These are phyloP conservation scores for Yamadazyma conglobata DNA, from an alignment of 1,139 yeast species.

Conservation along the genomic window DNA sequence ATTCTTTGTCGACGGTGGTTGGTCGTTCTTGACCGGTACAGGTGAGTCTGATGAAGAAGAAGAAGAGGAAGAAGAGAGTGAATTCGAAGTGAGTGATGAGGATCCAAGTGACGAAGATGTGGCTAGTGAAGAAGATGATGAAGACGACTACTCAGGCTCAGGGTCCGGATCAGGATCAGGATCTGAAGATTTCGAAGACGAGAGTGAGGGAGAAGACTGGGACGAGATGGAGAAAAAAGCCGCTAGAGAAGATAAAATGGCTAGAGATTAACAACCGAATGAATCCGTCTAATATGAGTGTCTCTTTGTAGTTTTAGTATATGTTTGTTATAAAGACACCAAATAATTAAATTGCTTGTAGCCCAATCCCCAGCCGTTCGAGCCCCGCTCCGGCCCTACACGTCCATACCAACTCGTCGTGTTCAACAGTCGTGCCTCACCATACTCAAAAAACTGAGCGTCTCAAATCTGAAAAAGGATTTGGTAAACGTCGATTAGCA, in stretches of 20 bases:
- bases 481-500: too few relatives aligned
- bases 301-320: too few relatives aligned
- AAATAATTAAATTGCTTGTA: too few relatives aligned
- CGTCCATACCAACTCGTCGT: too few relatives aligned
- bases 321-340: too few relatives aligned
- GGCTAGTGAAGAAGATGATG: conserved; percentile 53
- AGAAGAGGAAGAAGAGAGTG: conserved; percentile 58
- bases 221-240: conserved; percentile 71
- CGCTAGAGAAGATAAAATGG: conserved; percentile 44
- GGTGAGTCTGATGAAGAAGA: conserved; percentile 63
- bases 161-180: conserved; percentile 23
- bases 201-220: conserved; percentile 69
- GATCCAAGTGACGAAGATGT: conserved; percentile 77
- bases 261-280: conserved; percentile 19
- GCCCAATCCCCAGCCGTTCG: too few relatives aligned
- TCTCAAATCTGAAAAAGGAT: too few relatives aligned
- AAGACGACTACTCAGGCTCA: conserved; percentile 45
- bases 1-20: conserved; percentile 91
- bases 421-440: background rate
- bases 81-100: conserved; percentile 58
- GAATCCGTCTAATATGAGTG: too few relatives aligned
- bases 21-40: conserved; percentile 83
- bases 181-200: conserved; percentile 41
- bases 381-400: too few relatives aligned
- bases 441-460: background rate